phyloP scores from a whole-genome alignment of 108 stramenopile genomes.

The Chaetoceros tenuissimus region DNA sequence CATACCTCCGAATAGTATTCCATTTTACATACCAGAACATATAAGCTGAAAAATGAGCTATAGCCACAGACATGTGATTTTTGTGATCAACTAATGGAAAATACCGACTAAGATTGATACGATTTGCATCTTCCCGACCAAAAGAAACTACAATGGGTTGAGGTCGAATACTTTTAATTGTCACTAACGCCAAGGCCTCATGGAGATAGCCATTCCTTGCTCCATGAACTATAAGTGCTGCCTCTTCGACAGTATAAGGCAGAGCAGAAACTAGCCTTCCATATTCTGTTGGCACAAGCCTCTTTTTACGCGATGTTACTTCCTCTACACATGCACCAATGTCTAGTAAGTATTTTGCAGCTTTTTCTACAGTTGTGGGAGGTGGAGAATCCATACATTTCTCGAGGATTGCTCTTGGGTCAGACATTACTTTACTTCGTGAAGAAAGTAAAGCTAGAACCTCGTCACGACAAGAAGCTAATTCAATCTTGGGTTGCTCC shows the following conservation, averaged over 20 bases:
- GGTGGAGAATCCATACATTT: conserved; percentile 34
- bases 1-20: conserved; percentile 13
- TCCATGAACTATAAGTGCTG: conserved; percentile 20
- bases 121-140: conserved; percentile 16
- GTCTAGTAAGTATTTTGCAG: conserved; percentile 24
- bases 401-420: conserved; percentile 12
- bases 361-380: conserved; percentile 9
- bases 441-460: conserved; percentile 20
- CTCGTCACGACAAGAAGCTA: conserved; percentile 32
- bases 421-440: conserved; percentile 20
- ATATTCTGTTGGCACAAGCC: conserved; percentile 14
- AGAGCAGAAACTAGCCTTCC: conserved; percentile 28
- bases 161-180: conserved; percentile 25
- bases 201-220: conserved; percentile 29
- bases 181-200: conserved; percentile 24
- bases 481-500: conserved; percentile 20
- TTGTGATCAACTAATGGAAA: conserved; percentile 16
- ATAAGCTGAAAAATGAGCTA: conserved; percentile 39
- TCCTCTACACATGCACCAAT: conserved; percentile 19
- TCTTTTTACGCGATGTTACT: conserved; percentile 5
- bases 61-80: conserved; percentile 16
- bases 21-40: conserved; percentile 33
- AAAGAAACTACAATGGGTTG: conserved; percentile 29
- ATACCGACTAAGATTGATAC: conserved; percentile 15
- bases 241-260: conserved; percentile 36